phyloP scores from a whole-genome alignment of 805 yeast species.

The Cyberlindnera galapagoensis region DNA sequence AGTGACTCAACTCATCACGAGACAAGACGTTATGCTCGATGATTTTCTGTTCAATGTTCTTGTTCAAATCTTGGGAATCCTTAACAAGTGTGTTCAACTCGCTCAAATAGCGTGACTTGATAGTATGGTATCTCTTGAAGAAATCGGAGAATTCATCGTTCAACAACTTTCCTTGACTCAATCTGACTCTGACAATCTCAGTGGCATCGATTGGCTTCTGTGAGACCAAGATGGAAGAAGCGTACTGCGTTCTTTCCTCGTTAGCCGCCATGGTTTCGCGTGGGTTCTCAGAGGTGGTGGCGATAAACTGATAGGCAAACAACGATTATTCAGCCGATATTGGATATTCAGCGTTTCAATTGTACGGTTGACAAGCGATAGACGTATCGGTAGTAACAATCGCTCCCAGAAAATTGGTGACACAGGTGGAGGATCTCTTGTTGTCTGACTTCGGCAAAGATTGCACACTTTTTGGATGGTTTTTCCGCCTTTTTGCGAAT shows the following conservation, averaged over 20 bases:
- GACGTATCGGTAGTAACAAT: too few relatives aligned
- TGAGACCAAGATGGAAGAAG: constrained; percentile 34
- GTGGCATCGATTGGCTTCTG: constrained; percentile 54
- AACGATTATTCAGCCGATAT: too few relatives aligned
- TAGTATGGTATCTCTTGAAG: constrained; percentile 37
- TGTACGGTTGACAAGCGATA: too few relatives aligned
- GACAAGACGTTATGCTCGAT: constrained; percentile 34
- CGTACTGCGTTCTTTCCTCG: constrained; percentile 29
- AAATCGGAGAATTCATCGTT: constrained; percentile 59
- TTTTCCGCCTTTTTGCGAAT: too few relatives aligned
- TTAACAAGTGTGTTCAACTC: constrained; percentile 18
- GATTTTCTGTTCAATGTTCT: constrained; percentile 27
- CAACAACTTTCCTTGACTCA: constrained; percentile 45
- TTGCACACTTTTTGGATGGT: too few relatives aligned
- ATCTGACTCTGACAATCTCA: constrained; percentile 51
- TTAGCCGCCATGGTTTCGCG: constrained; percentile 4
- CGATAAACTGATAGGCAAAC: too few relatives aligned
- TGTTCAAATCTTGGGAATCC: constrained; percentile 26
- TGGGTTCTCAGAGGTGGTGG: too few relatives aligned
- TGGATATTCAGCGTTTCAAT: too few relatives aligned
- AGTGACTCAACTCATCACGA: constrained; percentile 41
- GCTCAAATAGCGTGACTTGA: constrained; percentile 19
- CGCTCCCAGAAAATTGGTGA: too few relatives aligned
- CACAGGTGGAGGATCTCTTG: too few relatives aligned
- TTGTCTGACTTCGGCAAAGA: too few relatives aligned